Evolutionary conservation across 805 yeast species (phyloP).

Genomic region (Torulaspora delbrueckii): DNA sequence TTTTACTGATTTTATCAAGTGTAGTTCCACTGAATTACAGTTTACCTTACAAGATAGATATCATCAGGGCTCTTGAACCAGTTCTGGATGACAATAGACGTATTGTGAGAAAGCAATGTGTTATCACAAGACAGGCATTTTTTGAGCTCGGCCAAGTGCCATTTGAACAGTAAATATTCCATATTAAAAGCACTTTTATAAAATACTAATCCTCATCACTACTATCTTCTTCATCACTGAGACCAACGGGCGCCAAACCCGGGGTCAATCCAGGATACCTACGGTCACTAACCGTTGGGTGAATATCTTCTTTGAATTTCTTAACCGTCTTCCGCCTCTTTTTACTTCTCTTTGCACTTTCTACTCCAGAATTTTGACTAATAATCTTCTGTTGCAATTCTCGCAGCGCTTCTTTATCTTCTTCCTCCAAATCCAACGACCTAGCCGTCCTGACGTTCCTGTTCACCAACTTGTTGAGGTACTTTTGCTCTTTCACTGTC

Average conservation of each 20-base stretch:
- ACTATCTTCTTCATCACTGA: constrained; percentile 48
- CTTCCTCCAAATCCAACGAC: constrained; percentile 40
- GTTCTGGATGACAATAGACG: constrained; percentile 73
- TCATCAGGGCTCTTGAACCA: constrained; percentile 45
- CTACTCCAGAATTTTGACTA: constrained; percentile 40
- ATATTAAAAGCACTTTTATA: not conserved
- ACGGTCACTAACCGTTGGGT: constrained; percentile 21
- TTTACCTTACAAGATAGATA: constrained; percentile 46
- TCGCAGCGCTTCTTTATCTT: constrained; percentile 38
- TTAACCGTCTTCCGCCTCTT: constrained; percentile 25
- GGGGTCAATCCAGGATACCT: constrained; percentile 67
- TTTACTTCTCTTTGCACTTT: constrained; percentile 34
- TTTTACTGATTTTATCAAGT: constrained; percentile 47
- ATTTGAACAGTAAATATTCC: constrained; percentile 25
- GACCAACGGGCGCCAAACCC: constrained; percentile 78
- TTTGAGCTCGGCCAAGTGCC: constrained; percentile 48
- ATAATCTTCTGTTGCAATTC: constrained; percentile 42
- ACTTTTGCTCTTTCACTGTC: constrained; percentile 34
- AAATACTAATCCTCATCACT: constrained; percentile 28
- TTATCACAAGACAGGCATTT: constrained; percentile 73
- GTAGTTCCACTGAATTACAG: constrained; percentile 40
- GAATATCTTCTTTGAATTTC: constrained; percentile 30
- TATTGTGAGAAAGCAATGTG: constrained; percentile 66
- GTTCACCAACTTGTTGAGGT: constrained; percentile 35
- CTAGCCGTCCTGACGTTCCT: constrained; percentile 38